Conservation (phyloP, 331 rosid species). For the Stylosanthes scabra region DNA sequence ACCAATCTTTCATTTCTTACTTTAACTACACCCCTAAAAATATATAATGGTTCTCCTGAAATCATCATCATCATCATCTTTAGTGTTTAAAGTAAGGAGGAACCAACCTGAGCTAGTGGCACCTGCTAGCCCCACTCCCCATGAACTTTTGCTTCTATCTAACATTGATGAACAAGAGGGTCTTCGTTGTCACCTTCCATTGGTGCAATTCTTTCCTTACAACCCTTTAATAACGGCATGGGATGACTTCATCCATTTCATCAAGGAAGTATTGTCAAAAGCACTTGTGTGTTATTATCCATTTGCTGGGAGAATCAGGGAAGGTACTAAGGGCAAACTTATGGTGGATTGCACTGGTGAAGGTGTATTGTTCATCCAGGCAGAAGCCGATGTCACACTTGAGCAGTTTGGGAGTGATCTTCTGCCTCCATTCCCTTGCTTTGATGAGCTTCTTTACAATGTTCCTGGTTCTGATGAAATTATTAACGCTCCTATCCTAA, state of each 20-base stretch:
- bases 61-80: not conserved
- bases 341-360: slow-evolving; percentile 11
- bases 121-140: slow-evolving; percentile 3
- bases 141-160: not conserved
- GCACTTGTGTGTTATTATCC: slow-evolving; percentile 41
- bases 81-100: slow-evolving; percentile 1
- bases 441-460: not conserved
- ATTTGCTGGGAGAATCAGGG: slow-evolving; percentile 28
- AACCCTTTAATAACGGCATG: slow-evolving; percentile 2
- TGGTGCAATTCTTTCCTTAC: not conserved
- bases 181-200: not conserved
- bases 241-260: slow-evolving; percentile 25
- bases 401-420: not conserved
- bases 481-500: not conserved
- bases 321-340: not conserved
- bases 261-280: slow-evolving; percentile 28
- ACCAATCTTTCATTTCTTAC: too few relatives aligned
- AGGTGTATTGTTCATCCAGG: slow-evolving; percentile 4
- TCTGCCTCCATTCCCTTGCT: slow-evolving; percentile 12
- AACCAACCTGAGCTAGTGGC: not conserved
- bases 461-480: slow-evolving; percentile 8
- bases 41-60: not conserved
- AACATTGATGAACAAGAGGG: slow-evolving; percentile 25
- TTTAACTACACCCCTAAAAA: not conserved
- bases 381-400: not conserved